These are phyloP conservation scores for Aspergillus ustus DNA, from an alignment of 2,329 filamentous ascomycete genomes.

Conservation along the genomic window DNA sequence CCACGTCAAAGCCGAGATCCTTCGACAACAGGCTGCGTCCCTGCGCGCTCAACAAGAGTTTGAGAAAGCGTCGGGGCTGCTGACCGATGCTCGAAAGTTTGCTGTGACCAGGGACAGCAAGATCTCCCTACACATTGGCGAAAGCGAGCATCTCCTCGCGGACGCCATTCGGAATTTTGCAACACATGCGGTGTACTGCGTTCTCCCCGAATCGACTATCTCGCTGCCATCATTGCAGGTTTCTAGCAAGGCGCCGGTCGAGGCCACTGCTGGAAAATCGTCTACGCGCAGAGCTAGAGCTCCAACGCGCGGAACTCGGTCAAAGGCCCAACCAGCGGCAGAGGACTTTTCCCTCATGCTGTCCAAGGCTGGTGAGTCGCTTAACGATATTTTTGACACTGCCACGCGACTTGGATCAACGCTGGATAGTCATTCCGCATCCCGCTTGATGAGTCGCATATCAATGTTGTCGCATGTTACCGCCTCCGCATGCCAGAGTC, in stretches of 20 bases:
- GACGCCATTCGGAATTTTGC: conserved; percentile 61
- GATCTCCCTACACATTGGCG: conserved; percentile 55
- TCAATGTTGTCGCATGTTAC: conserved; percentile 51
- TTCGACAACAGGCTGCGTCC: conserved; percentile 57
- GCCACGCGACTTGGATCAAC: conserved; percentile 44
- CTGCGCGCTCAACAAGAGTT: conserved; percentile 56
- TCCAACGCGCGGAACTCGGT: conserved; percentile 31
- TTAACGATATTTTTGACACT: conserved; percentile 39
- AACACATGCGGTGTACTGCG: conserved; percentile 81
- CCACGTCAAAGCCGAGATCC: conserved; percentile 53
- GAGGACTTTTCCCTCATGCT: conserved; percentile 44
- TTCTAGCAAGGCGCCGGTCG: conserved; percentile 28
- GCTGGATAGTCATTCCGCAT: conserved; percentile 44
- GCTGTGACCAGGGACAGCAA: conserved; percentile 60
- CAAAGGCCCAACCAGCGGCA: conserved; percentile 34
- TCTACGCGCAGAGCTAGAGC: conserved; percentile 33
- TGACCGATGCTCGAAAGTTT: conserved; percentile 47
- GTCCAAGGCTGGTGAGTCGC: conserved; percentile 40
- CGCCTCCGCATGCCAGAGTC: conserved; percentile 29
- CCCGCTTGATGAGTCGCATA: conserved; percentile 45
- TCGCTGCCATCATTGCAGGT: conserved; percentile 74
- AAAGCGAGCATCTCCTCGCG: conserved; percentile 42
- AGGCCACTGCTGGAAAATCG: conserved; percentile 45
- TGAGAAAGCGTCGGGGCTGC: conserved; percentile 59
- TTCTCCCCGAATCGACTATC: conserved; percentile 89